Base-by-base conservation (phyloP, 208 protist genomes). In the Crithidia thermophila region DNA sequence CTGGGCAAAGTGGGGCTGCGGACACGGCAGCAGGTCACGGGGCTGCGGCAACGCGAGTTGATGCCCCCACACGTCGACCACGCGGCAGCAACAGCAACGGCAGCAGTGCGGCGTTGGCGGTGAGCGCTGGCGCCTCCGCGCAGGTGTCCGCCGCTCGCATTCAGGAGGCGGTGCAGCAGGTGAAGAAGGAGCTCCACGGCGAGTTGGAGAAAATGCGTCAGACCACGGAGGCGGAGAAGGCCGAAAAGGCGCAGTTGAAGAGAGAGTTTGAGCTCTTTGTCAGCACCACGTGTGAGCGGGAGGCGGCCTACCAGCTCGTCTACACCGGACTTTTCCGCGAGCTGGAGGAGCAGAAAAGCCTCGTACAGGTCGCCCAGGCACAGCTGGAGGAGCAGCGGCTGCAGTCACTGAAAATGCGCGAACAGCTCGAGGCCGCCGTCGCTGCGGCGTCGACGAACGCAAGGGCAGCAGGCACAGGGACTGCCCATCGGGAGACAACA, bases 181-280 rank as follows among this genome's bases (percentile, higher is more conserved):
- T 65, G n/a, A 74, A 62, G 40, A 50, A 56, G 42, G 64, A 75
- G 63, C 75, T 77, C 20, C 67, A 43, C 3, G 53, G 28, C 4
- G 65, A 81, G 55, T 57, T 70, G 42, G 51, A 61, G 25, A 67
- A 40, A 37, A 43, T 39, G 21, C 69, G 53, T 8, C 47, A 62
- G 42, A 60, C 27, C 8, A 57, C 70, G 13, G 81, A 81, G 28
- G 18, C 49, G 23, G 74, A 87, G 42, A 43, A 60, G 23, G 40
- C 53, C 5, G 43, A 63, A 37, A 51, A 57, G 33, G 68, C 70
- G 52, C 62, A 71, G 16, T 57, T 90, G 13, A 88, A 77, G 42
- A 55, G 72, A 14, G 69, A 84, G 39, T 91, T 94, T 58, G 82
- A 91, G 62, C 60, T 74, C 5, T 94, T 94, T 61, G 83, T 90